Evolutionary conservation across 2,329 filamentous ascomycete genomes (phyloP), one percentile per base, ranked within the genome.

Genomic region (Sporothrix sp.): DNA sequence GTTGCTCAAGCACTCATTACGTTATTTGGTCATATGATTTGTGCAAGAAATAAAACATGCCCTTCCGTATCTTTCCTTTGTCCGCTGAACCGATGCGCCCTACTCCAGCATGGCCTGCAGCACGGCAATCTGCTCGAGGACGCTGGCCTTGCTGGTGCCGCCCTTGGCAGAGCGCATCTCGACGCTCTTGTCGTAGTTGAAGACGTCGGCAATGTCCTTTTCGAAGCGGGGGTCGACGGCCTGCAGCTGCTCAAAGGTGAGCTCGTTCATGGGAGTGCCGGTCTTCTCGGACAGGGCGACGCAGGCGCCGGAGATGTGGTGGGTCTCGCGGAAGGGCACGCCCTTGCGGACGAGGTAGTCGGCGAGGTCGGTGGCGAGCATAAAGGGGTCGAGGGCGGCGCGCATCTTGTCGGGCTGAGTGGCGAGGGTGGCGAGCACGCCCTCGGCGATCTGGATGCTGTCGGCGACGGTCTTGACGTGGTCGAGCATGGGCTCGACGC

Each of bases 181-280:
- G 7, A 95, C 87, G 54, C 83, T 87, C 56, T 78, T 78, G 68
- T 94, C 83, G 61, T 93, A 95, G 67, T 94, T 78, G 62, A 95
- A 85, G 23, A 79, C 78, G 43, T 78, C 70, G 42, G 76, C 66
- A 36, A 94, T 78, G 63, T 93, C 87, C 52, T 81, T 74, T 27
- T 78, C 81, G 56, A 94, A 86, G 46, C 85, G 74, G 1, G 66
- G 60, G 57, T 91, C 85, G 3, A 94, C 76, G 38, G 65, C 70
- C 65, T 84, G 75, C 50, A 90, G 70, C 60, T 88, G 79, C 63
- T 79, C 75, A 46, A 82, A 69, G 0, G 74, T 76, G 28, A 91
- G 71, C 62, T 84, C 71, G 63, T 88, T 80, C 81, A 91, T 91
- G 16, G 82, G 78, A 1, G 76, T 75, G 33, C 72, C 72, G 50